Conservation (phyloP, 108 stramenopile genomes). For the Nannochloropsis gaditana region DNA sequence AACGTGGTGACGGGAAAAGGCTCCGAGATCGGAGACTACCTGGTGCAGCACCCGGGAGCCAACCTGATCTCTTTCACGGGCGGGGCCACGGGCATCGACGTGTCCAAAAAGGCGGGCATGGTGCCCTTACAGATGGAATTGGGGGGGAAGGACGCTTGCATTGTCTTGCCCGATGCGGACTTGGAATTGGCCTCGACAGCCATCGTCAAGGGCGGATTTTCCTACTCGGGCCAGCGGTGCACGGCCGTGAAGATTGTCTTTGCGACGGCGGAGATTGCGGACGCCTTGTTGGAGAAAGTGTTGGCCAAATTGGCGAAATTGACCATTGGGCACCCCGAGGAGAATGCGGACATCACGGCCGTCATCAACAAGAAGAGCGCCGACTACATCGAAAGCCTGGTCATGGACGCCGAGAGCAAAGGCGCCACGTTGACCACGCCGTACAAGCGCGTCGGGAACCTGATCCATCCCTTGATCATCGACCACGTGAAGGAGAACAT, state of each 20-base stretch:
- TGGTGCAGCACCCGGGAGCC: neutral
- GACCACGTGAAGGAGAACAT: slow-evolving; percentile 1
- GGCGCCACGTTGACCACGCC: neutral
- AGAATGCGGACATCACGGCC: slow-evolving; percentile 11
- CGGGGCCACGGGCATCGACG: neutral
- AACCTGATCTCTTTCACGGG: slow-evolving; percentile 7
- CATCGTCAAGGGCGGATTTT: slow-evolving; percentile 10
- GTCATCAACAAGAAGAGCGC: neutral
- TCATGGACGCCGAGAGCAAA: neutral
- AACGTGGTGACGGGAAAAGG: slow-evolving; percentile 15
- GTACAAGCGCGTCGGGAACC: neutral
- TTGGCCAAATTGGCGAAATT: neutral
- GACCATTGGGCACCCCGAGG: slow-evolving; percentile 1
- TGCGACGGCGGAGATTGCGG: neutral
- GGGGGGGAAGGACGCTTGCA: neutral
- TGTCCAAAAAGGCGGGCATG: slow-evolving; percentile 5
- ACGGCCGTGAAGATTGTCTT: slow-evolving; percentile 8
- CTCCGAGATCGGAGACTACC: slow-evolving; percentile 14
- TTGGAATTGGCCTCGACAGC: neutral
- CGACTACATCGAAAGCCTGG: neutral
- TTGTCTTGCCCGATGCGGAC: slow-evolving; percentile 13
- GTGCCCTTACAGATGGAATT: slow-evolving; percentile 4
- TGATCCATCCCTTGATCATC: slow-evolving; percentile 10
- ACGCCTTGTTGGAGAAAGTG: slow-evolving; percentile 7
- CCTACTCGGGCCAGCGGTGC: slow-evolving; percentile 7